Conservation (phyloP, 106 monocot species). For the Iris macrosiphon region DNA sequence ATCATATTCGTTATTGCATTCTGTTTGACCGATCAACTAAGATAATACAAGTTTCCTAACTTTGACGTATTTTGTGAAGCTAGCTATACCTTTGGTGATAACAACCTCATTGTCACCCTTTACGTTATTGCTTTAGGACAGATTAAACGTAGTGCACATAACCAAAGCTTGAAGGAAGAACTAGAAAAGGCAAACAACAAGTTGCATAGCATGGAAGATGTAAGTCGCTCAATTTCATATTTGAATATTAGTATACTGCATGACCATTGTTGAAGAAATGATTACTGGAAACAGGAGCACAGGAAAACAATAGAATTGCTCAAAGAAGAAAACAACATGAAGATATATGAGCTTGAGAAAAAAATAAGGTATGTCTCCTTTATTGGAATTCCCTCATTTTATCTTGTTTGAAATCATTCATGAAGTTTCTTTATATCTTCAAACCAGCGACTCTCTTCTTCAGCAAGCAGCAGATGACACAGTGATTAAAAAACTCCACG, state of each 20-base stretch:
- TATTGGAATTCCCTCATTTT: conserved; percentile 2
- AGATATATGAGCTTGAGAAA: conserved; percentile 41
- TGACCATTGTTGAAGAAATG: neutral
- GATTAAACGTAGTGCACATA: conserved; percentile 37
- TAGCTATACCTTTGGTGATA: too few species aligned
- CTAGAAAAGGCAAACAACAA: conserved; percentile 37
- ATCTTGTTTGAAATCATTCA: neutral
- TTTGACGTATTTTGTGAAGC: too few species aligned
- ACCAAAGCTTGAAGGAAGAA: conserved; percentile 44
- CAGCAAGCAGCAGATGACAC: conserved; percentile 37
- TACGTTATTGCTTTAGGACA: conserved; percentile 5
- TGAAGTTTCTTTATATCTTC: neutral
- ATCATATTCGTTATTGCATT: too few species aligned
- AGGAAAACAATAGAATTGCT: conserved; percentile 30
- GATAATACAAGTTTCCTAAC: too few species aligned
- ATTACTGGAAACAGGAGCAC: conserved; percentile 30
- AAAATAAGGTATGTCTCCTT: conserved; percentile 35
- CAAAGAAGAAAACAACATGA: conserved; percentile 25
- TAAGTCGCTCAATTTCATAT: conserved; percentile 12
- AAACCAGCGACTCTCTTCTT: conserved; percentile 31
- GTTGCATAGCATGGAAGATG: conserved; percentile 29
- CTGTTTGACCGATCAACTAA: too few species aligned
- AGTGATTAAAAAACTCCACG: conserved; percentile 27
- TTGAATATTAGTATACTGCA: neutral
- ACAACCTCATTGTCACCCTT: too few species aligned